Evolutionary conservation across 805 yeast genomes (phyloP).

Genomic region (Candida dendrica): DNA sequence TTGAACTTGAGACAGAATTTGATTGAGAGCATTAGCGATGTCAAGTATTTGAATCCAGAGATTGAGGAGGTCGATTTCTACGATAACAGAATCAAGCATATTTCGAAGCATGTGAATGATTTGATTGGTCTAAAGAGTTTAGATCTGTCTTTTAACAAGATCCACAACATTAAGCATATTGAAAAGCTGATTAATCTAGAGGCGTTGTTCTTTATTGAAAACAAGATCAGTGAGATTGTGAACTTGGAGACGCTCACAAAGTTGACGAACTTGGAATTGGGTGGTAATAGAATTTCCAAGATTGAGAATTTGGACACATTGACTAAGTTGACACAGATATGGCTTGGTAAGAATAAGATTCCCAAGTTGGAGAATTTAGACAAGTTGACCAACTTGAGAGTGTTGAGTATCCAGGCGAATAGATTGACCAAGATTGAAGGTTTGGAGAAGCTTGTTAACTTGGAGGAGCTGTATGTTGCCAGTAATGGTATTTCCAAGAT

Average conservation of each 20-base stretch:
- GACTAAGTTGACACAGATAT: constrained; percentile 59
- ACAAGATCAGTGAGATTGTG: constrained; percentile 68
- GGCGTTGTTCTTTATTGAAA: constrained; percentile 81
- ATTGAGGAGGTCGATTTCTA: constrained; percentile 81
- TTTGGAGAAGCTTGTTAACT: constrained; percentile 56
- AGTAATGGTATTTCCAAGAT: constrained; percentile 72
- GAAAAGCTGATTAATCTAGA: constrained; percentile 54
- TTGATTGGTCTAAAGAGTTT: constrained; percentile 49
- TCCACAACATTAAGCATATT: constrained; percentile 76
- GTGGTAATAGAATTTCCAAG: constrained; percentile 70
- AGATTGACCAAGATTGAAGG: constrained; percentile 74
- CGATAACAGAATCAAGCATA: constrained; percentile 86
- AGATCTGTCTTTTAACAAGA: constrained; percentile 86
- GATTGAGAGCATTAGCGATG: constrained; percentile 62
- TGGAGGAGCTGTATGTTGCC: constrained; percentile 84
- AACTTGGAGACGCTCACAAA: constrained; percentile 50
- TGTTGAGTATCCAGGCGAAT: constrained; percentile 86
- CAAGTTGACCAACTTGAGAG: constrained; percentile 52
- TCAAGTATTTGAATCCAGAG: constrained; percentile 52
- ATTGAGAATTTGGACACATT: constrained; percentile 55
- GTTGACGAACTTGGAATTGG: constrained; percentile 73
- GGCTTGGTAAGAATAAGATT: constrained; percentile 90
- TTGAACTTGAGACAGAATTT: constrained; percentile 81
- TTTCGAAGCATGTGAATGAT: constrained; percentile 60
- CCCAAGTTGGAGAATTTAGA: constrained; percentile 54